A percentile compares a stretch with the other conserved stretches of the same genome.
These are phyloP conservation scores for Diplodia corticola DNA, from an alignment of 2,329 filamentous ascomycete genomes.

Conservation along the genomic window DNA sequence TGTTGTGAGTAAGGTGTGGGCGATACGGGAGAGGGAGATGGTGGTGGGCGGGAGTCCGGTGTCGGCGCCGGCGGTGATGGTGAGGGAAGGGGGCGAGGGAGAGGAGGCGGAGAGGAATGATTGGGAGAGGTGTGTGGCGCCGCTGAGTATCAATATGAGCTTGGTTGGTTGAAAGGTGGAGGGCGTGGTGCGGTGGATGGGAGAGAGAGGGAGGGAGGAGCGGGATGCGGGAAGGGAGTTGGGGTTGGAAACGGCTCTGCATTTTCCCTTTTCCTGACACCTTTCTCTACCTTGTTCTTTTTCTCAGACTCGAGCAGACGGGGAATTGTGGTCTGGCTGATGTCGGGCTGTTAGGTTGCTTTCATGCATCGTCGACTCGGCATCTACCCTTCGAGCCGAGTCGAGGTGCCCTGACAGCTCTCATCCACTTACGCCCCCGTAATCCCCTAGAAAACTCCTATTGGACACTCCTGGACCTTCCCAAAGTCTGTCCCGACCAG, in stretches of 20 bases:
- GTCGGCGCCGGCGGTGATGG: background rate
- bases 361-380: too few relatives aligned
- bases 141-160: slow-evolving; percentile 46
- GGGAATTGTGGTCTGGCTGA: too few relatives aligned
- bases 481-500: background rate
- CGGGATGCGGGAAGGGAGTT: background rate
- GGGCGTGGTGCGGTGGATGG: background rate
- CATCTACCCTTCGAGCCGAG: too few relatives aligned
- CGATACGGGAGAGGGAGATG: slow-evolving; percentile 42
- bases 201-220: background rate
- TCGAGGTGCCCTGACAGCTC: too few relatives aligned
- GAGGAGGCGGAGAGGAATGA: slow-evolving; percentile 38
- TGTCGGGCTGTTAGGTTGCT: too few relatives aligned
- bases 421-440: too few relatives aligned
- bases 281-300: too few relatives aligned
- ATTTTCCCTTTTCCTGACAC: too few relatives aligned
- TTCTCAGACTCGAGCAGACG: too few relatives aligned
- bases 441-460: too few relatives aligned
- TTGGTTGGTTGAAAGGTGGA: slow-evolving; percentile 28
- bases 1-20: slow-evolving; percentile 52
- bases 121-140: slow-evolving; percentile 47
- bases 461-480: background rate
- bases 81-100: slow-evolving; percentile 25
- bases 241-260: too few relatives aligned
- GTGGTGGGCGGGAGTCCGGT: slow-evolving; percentile 21